Evolutionary conservation across 1,284 basidiomycete genomes (phyloP).

Genomic region (Pseudozyma tsukubaensis): DNA sequence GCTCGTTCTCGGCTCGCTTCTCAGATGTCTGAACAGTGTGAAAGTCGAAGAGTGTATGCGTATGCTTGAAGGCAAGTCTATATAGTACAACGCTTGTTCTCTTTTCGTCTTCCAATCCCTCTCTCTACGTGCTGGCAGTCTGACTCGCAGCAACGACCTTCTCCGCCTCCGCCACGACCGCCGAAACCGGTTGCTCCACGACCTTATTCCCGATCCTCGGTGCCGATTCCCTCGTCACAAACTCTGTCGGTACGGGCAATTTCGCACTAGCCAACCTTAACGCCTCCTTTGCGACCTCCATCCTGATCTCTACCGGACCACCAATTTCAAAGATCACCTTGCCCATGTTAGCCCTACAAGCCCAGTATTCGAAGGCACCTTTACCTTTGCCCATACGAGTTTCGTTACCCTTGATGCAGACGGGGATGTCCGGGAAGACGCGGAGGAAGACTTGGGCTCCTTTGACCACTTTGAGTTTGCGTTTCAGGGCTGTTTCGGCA

Average conservation of each 20-base stretch:
- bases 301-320: conserved; percentile 82
- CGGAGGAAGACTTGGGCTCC: conserved; percentile 88
- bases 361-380: conserved; percentile 97
- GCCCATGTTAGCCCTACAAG: conserved; percentile 91
- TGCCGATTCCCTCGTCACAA: conserved; percentile 78
- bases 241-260: conserved; percentile 88
- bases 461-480: conserved; percentile 90
- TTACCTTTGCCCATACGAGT: conserved; percentile 99
- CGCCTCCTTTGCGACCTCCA: conserved; percentile 91
- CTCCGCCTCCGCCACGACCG: neutral
- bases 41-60: conserved; percentile 1
- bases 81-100: conserved; percentile 1
- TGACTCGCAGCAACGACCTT: neutral
- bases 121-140: conserved; percentile 2
- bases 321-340: conserved; percentile 95
- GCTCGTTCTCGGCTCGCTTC: neutral
- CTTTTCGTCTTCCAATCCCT: neutral
- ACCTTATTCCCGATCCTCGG: conserved; percentile 79
- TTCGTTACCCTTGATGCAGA: conserved; percentile 98
- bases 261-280: conserved; percentile 89
- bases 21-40: neutral
- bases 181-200: conserved; percentile 5
- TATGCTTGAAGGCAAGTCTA: neutral
- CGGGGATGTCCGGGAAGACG: conserved; percentile 95
- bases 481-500: conserved; percentile 87